Evolutionary conservation across 2,329 filamentous ascomycete species (phyloP), one percentile per base, ranked within the genome.

Genomic region (Xylariomycetidae sp.): DNA sequence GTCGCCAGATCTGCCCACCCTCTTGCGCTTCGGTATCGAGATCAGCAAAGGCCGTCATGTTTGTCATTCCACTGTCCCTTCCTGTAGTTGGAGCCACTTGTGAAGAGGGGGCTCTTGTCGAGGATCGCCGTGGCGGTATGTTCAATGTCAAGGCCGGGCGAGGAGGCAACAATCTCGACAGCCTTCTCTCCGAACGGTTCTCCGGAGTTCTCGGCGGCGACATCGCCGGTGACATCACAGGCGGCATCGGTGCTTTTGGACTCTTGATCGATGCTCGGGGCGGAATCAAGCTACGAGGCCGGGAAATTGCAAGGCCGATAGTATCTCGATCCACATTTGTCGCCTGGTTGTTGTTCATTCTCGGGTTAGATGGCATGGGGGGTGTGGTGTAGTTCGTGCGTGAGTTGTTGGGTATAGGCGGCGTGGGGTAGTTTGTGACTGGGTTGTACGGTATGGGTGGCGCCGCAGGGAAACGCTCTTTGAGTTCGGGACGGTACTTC

Each of bases 1-100:
- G 69, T 10, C 67, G 58, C 71, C 71, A 75, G 28, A 73, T 63
- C 35, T 67, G 62, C n/a, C 49, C 53, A 2, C 52, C 54, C 42
- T 63, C 47, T 31, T 60, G 29, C 48, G 47, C 50, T 29, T 54
- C 54, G 7, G 44, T 46, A 25, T 57, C 54, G 25, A 57, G 34
- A 31, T 57, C 54, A 28, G 27, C 63, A 56, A 46, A 57, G 30
- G 37, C 56, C 27, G 38, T 56, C 44, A 39, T 48, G 37, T 42
- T 60, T 31, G 48, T 53, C 42, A 44, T 47, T 40, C 47, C 61
- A 55, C 38, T 68, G 56, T 45, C 72, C 65, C 53, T 75, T 65
- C 39, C 74, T 68, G 53, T 76, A 63, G 7, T 70, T 67, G 41
- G 72, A 56, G 36, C 34, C 25, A 19, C 20, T 65, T 50, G 46